Conservation (phyloP, 257 asterid species). For the Osmanthus fragrans region DNA sequence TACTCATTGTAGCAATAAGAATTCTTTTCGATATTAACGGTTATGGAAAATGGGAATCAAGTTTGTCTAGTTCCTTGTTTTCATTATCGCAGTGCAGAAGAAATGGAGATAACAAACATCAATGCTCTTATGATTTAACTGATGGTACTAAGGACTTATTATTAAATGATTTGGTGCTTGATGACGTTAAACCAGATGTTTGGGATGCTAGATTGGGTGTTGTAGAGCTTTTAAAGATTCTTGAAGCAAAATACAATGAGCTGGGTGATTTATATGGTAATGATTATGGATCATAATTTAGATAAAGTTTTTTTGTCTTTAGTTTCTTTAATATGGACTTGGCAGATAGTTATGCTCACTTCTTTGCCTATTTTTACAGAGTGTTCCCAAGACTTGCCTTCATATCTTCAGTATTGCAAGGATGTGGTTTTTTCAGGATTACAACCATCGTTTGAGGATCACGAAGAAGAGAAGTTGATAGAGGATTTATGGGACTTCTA, state of each 20-base stretch:
- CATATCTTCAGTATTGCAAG: conserved; percentile 68
- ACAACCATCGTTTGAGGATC: conserved; percentile 45
- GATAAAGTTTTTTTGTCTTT: neutral
- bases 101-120: conserved; percentile 25
- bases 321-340: conserved; percentile 10
- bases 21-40: conserved; percentile 65
- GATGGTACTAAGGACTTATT: conserved; percentile 27
- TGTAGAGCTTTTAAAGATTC: conserved; percentile 47
- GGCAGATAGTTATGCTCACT: conserved; percentile 10
- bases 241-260: conserved; percentile 54
- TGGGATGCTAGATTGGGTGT: conserved; percentile 37
- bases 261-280: conserved; percentile 59
- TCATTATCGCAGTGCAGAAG: conserved; percentile 22
- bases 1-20: conserved; percentile 69
- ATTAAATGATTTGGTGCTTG: conserved; percentile 25
- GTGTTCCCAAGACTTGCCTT: conserved; percentile 44
- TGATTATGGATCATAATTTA: neutral
- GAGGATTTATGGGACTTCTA: conserved; percentile 59
- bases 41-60: conserved; percentile 74
- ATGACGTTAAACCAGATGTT: conserved; percentile 23
- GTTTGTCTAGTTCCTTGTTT: conserved; percentile 35
- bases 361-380: conserved; percentile 45
- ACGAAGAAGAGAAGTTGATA: conserved; percentile 49
- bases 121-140: neutral
- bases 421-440: conserved; percentile 71